Base-by-base conservation (phyloP, 345 rosid species). In the Kandelia obovata region DNA sequence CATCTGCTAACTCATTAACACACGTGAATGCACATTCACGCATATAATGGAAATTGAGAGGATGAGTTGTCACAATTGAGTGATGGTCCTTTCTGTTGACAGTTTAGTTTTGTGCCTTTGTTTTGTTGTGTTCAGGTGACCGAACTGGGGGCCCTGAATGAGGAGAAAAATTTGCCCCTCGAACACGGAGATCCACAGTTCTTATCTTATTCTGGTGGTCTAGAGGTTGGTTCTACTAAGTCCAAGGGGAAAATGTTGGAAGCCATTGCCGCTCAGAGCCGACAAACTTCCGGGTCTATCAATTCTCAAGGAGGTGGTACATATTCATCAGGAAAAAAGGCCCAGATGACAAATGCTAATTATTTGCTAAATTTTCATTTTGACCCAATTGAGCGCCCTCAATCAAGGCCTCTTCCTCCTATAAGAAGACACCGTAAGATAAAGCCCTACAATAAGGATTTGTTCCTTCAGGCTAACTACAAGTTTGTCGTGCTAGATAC, bases 401-500 rank as follows among this genome's bases (percentile, higher is more conserved):
- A 88, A 37, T 73, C 72, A 26, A 82, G 93, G 66, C 76, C 80
- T 52, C 81, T 80, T 34, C 86, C 90, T 67, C 96, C 88, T 62
- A 76, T 84, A 53, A 81, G 93, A 76, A 84, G 88, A 75, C 84
- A 69, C 64, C 78, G 73, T 39, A 92, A 85, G 82, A 75, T 83
- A 73, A 89, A 79, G 82, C 96, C 99, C 58, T 95, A 88, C 66
- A 92, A 88, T 78, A 95, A 80, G 75, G 99, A 92, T 79, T 65
- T 95, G 73, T 95, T 95, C 83, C 92, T 95, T 72, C 89, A 95
- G 77, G 98, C 99, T 28, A 95, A 95, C 81, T 95, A 85, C 86
- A 92, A 88, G 85, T 95, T 92, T 79, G 92, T 95, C 82, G 79
- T 92, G 73, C 81, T 95, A 70, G 91, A 92, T 67, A 86, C 92